These are phyloP conservation scores for Heterobasidion irregulare DNA, from an alignment of 1,284 basidiomycete species.

Conservation along the genomic window DNA sequence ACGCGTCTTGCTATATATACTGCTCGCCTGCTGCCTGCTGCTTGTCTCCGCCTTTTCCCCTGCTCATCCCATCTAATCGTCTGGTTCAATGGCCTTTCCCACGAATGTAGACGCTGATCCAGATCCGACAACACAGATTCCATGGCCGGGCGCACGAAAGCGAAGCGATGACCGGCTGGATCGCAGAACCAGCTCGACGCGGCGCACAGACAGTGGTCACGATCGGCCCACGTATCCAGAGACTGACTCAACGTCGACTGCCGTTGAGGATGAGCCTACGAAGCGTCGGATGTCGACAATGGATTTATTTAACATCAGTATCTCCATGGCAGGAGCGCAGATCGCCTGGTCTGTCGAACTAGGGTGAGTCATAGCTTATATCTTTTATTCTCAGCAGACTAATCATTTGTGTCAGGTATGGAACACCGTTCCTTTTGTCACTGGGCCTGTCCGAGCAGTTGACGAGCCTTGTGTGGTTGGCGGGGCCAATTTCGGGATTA, in stretches of 20 bases:
- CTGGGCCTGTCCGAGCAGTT: slow-evolving; percentile 88
- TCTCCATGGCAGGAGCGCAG: slow-evolving; percentile 89
- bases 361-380: slow-evolving; percentile 42
- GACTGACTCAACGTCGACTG: background rate
- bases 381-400: background rate
- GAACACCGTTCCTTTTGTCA: slow-evolving; percentile 86
- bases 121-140: slow-evolving; percentile 64
- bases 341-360: slow-evolving; percentile 90
- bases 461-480: slow-evolving; percentile 94
- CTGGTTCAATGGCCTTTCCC: slow-evolving; percentile 37
- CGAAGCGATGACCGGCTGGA: slow-evolving; percentile 3
- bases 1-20: background rate
- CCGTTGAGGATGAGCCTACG: slow-evolving; percentile 7
- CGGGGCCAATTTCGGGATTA: slow-evolving; percentile 90
- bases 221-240: background rate
- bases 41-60: slow-evolving; percentile 5
- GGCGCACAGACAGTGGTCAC: background rate
- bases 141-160: slow-evolving; percentile 50
- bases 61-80: background rate
- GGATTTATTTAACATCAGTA: slow-evolving; percentile 68
- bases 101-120: slow-evolving; percentile 51
- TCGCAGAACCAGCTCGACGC: background rate
- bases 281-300: slow-evolving; percentile 48
- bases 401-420: slow-evolving; percentile 53
- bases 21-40: background rate